Evolutionary conservation across 768 basidiomycete genomes (phyloP).

Genomic region (Coprinopsis strossmayeri): DNA sequence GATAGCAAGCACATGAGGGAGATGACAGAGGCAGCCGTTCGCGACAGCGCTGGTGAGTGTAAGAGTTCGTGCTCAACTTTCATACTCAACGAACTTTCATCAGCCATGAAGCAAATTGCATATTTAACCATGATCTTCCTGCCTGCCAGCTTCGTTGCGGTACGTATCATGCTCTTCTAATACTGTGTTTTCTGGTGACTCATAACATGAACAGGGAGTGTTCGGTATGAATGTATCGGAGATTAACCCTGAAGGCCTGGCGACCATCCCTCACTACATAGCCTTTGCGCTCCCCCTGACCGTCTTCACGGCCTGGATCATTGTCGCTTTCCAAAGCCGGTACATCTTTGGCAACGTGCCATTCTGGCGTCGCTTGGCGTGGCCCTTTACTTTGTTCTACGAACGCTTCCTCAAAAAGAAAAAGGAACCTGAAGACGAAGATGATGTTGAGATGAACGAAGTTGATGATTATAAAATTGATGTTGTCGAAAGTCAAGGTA

Average conservation of each 20-base stretch:
- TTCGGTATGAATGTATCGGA: conserved; percentile 45
- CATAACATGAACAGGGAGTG: conserved; percentile 24
- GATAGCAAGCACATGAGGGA: conserved; percentile 47
- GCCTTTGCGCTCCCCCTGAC: conserved; percentile 41
- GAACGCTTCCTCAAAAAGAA: not conserved
- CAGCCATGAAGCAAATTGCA: conserved; percentile 47
- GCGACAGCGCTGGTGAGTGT: conserved; percentile 39
- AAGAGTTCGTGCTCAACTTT: too few relatives aligned
- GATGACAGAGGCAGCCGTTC: conserved; percentile 46
- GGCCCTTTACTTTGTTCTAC: conserved; percentile 1
- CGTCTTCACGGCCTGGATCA: conserved; percentile 45
- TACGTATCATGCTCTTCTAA: conserved; percentile 16
- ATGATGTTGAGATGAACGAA: not conserved
- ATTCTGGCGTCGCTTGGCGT: conserved; percentile 2
- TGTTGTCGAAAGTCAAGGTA: not conserved
- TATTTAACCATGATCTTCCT: conserved; percentile 60
- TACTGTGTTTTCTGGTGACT: not conserved
- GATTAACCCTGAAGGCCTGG: conserved; percentile 21
- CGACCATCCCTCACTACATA: conserved; percentile 37
- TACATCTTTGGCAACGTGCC: conserved; percentile 3
- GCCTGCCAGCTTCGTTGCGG: conserved; percentile 45
- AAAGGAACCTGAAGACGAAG: not conserved
- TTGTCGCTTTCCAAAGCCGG: conserved; percentile 41
- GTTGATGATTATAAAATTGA: not conserved
- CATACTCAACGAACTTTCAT: not conserved